phyloP scores from a whole-genome alignment of 2,329 filamentous ascomycete species.

The Paecilomyces sp. region DNA sequence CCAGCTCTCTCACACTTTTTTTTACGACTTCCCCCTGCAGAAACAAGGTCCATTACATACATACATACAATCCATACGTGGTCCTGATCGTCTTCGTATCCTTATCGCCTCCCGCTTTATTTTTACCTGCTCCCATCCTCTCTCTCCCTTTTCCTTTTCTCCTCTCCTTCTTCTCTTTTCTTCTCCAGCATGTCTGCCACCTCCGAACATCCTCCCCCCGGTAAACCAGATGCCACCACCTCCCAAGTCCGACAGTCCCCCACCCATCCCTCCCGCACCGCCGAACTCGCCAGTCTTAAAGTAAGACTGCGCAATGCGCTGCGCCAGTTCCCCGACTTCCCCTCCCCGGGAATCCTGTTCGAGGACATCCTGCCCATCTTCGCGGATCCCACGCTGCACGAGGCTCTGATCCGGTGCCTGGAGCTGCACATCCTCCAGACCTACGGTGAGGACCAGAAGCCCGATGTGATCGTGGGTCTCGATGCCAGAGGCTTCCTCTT shows the following conservation, averaged over 20 bases:
- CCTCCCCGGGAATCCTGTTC: conserved; percentile 85
- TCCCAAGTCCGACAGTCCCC: conserved; percentile 36
- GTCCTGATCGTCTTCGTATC: conserved; percentile 10
- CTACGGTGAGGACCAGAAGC: conserved; percentile 53
- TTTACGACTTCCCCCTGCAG: background rate
- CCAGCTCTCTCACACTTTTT: background rate
- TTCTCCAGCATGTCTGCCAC: conserved; percentile 32
- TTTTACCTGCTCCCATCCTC: conserved; percentile 7
- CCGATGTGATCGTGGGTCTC: conserved; percentile 87
- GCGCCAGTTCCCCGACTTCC: conserved; percentile 87
- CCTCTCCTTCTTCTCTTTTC: conserved; percentile 8
- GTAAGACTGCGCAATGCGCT: conserved; percentile 64
- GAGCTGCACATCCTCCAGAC: conserved; percentile 69
- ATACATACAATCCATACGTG: background rate
- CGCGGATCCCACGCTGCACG: conserved; percentile 66
- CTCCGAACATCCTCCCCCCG: conserved; percentile 13
- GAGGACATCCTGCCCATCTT: conserved; percentile 98
- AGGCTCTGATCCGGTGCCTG: conserved; percentile 71
- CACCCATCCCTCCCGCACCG: conserved; percentile 40
- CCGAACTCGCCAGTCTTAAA: conserved; percentile 57
- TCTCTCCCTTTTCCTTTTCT: conserved; percentile 6
- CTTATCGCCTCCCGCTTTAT: conserved; percentile 13
- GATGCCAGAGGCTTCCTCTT: conserved; percentile 95
- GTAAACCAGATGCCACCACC: conserved; percentile 32
- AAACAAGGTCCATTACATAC: background rate